These are phyloP conservation scores for Zygosaccharomyces sapae DNA, from an alignment of 1,139 yeast genomes.

Conservation along the genomic window DNA sequence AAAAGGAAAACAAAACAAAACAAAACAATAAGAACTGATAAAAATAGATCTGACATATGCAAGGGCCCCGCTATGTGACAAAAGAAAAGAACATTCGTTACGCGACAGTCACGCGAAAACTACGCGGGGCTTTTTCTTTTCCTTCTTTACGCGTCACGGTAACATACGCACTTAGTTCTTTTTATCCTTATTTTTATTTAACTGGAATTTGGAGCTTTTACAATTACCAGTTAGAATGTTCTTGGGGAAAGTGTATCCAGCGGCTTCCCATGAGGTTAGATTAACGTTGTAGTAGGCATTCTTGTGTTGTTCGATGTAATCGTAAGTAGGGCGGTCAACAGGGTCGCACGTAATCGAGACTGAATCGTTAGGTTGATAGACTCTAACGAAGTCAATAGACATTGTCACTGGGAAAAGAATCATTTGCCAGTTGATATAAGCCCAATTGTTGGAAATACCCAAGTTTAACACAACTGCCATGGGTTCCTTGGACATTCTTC, in stretches of 20 bases:
- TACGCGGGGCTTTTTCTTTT: no score
- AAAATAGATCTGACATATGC: no score
- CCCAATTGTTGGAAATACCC: conserved; percentile 80
- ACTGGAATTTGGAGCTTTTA: conserved; percentile 29
- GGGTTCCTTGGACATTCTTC: conserved; percentile 76
- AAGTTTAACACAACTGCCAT: conserved; percentile 75
- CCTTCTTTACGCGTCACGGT: not conserved
- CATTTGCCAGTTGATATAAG: conserved; percentile 73
- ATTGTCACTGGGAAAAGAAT: conserved; percentile 63
- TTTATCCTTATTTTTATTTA: not conserved
- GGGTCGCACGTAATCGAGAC: conserved; percentile 72
- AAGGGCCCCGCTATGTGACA: no score
- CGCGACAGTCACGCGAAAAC: no score
- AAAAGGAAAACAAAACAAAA: no score
- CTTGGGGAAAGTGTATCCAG: conserved; percentile 65
- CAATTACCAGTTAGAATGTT: conserved; percentile 47
- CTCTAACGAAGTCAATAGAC: conserved; percentile 69
- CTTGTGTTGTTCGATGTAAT: conserved; percentile 62
- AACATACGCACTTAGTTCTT: not conserved
- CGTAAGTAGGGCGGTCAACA: conserved; percentile 61
- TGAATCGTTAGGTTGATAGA: conserved; percentile 63
- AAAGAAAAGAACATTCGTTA: no score
- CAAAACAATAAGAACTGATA: no score
- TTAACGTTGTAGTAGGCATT: conserved; percentile 62
- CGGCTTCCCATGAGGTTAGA: conserved; percentile 59